Percentiles rank a stretch among this genome's conserved stretches.
These are phyloP conservation scores for Darksidea phi DNA, from an alignment of 495 filamentous ascomycete species.

Conservation along the genomic window DNA sequence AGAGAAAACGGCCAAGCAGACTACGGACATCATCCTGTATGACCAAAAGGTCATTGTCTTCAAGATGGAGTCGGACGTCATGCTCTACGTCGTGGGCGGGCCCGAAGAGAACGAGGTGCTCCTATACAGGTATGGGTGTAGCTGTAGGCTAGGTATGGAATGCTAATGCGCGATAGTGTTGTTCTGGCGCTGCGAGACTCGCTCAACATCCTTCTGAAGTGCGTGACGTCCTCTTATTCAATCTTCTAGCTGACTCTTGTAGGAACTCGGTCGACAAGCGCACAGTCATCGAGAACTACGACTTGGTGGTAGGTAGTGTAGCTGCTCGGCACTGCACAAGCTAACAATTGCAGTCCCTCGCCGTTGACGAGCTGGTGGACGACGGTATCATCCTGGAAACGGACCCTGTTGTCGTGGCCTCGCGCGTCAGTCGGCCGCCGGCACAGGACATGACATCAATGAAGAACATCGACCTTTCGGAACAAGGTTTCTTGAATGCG, in stretches of 20 bases:
- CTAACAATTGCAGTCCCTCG: conserved; percentile 64
- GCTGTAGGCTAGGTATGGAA: neutral
- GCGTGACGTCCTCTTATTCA: conserved; percentile 39
- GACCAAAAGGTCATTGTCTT: conserved; percentile 94
- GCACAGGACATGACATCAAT: conserved; percentile 82
- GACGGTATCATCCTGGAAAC: conserved; percentile 97
- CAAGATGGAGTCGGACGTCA: conserved; percentile 97
- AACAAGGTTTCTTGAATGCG: conserved; percentile 92
- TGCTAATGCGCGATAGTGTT: conserved; percentile 51
- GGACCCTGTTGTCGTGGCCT: conserved; percentile 87
- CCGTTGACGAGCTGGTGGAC: conserved; percentile 94
- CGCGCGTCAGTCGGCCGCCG: conserved; percentile 87
- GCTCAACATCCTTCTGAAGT: conserved; percentile 91
- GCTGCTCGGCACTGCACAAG: neutral
- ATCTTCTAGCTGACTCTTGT: neutral
- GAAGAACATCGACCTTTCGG: conserved; percentile 89
- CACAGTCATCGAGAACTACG: conserved; percentile 97
- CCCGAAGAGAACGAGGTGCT: conserved; percentile 94
- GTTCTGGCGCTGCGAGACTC: conserved; percentile 84
- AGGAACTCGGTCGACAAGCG: conserved; percentile 95
- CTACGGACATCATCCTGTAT: conserved; percentile 92
- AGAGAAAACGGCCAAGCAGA: conserved; percentile 95
- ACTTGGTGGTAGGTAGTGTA: conserved; percentile 47
- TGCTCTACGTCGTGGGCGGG: conserved; percentile 88
- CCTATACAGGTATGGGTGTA: conserved; percentile 60